phyloP scores from a whole-genome alignment of 202 grass and related monocot genomes.

The Dendrocalamus latiflorus region DNA sequence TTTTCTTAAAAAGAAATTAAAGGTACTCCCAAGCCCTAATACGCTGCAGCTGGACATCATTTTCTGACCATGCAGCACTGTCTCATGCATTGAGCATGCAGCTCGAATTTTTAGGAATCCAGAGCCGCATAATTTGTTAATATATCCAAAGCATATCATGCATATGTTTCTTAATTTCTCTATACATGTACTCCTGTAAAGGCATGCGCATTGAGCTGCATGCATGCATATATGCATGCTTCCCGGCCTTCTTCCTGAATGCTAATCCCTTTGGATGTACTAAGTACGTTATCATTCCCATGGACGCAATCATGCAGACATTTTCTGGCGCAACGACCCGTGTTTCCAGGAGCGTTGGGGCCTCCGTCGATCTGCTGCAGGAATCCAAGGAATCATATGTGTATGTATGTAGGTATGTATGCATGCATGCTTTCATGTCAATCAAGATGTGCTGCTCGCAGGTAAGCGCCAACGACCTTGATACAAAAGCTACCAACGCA shows the following conservation, averaged over 20 bases:
- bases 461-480: background rate
- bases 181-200: background rate
- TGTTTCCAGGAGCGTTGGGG: slow-evolving; percentile 17
- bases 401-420: no score
- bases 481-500: background rate
- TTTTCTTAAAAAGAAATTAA: no score
- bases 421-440: background rate
- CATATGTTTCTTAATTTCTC: background rate
- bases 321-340: slow-evolving; percentile 1
- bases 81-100: background rate
- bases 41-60: background rate
- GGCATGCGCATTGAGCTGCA: background rate
- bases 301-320: slow-evolving; percentile 5
- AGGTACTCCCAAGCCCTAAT: no score
- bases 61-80: background rate
- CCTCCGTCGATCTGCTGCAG: background rate
- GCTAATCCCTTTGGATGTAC: background rate
- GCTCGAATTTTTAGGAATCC: slow-evolving; percentile 7
- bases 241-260: background rate
- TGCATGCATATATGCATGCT: background rate
- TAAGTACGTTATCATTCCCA: no score
- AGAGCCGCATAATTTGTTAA: background rate
- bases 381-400: slow-evolving; percentile 10
- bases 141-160: background rate
- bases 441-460: background rate